Percentiles rank a stretch among this genome's conserved stretches.
Conservation (phyloP, 169 alveolate species). For the Plasmodium malariae region DNA sequence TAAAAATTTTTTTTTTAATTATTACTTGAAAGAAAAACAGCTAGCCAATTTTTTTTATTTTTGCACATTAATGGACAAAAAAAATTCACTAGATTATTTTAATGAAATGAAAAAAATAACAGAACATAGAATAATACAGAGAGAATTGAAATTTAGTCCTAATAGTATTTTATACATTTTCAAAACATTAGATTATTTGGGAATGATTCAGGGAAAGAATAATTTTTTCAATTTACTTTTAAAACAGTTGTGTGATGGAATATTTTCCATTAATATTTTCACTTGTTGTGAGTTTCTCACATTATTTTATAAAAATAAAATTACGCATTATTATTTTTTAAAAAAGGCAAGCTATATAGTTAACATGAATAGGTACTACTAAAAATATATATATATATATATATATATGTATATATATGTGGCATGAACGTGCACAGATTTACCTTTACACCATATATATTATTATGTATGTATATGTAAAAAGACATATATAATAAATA, state of each 20-base stretch:
- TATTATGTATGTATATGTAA: neutral
- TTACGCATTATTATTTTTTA: constrained; percentile 52
- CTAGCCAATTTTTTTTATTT: constrained; percentile 60
- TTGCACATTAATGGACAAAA: constrained; percentile 26
- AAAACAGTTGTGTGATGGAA: constrained; percentile 46
- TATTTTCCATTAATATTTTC: constrained; percentile 22
- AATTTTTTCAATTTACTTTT: constrained; percentile 15
- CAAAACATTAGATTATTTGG: constrained; percentile 35
- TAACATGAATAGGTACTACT: constrained; percentile 51
- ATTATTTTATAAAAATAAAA: constrained; percentile 46
- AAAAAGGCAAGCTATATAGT: constrained; percentile 42
- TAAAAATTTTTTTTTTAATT: constrained; percentile 52
- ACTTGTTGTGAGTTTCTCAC: constrained; percentile 23
- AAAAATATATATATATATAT: neutral
- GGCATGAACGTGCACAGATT: neutral
- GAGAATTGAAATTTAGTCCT: constrained; percentile 35
- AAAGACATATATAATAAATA: neutral
- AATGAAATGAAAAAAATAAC: constrained; percentile 28
- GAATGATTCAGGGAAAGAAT: constrained; percentile 15
- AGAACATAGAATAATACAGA: constrained; percentile 26
- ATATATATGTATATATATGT: neutral
- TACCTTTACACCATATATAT: constrained; percentile 7
- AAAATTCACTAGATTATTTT: constrained; percentile 22
- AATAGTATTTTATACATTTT: constrained; percentile 40
- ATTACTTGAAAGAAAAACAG: constrained; percentile 66